These are phyloP conservation scores for Nemania sp. DNA, from an alignment of 2,329 filamentous ascomycete species.

Conservation along the genomic window DNA sequence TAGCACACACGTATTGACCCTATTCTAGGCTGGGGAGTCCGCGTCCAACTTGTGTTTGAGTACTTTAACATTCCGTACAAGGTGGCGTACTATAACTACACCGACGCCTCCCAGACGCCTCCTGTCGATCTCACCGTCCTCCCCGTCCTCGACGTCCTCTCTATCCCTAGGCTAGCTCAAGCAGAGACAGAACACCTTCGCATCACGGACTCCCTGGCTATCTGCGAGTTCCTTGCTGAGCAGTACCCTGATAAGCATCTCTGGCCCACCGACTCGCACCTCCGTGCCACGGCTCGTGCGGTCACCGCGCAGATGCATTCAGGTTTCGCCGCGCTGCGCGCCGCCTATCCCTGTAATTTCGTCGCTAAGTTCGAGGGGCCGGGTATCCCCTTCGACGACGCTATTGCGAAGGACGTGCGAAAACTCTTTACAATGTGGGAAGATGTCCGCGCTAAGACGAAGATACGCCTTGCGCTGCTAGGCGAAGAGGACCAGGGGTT, in stretches of 20 bases:
- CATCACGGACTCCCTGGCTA: constrained; percentile 62
- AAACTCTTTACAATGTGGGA: constrained; percentile 46
- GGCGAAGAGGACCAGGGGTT: constrained; percentile 45
- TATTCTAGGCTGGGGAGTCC: constrained; percentile 42
- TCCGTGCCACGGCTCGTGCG: constrained; percentile 58
- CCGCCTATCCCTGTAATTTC: constrained; percentile 59
- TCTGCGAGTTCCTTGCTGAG: constrained; percentile 62
- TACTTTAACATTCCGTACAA: constrained; percentile 58
- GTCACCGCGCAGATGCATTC: constrained; percentile 63
- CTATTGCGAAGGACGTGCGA: constrained; percentile 41
- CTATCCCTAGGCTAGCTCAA: constrained; percentile 44
- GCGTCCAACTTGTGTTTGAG: constrained; percentile 54
- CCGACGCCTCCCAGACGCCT: constrained; percentile 42
- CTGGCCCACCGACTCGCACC: constrained; percentile 56
- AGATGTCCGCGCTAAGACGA: constrained; percentile 37
- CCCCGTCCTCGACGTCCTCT: constrained; percentile 51
- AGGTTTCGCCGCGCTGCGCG: constrained; percentile 56
- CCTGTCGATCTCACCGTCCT: constrained; percentile 56
- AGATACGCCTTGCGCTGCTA: constrained; percentile 35
- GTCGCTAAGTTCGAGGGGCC: constrained; percentile 46
- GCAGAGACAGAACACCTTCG: constrained; percentile 48
- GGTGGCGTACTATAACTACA: constrained; percentile 54
- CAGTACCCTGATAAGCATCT: constrained; percentile 52
- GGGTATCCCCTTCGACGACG: constrained; percentile 40
- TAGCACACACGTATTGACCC: constrained; percentile 14